Evolutionary conservation across 169 alveolate species (phyloP).

Genomic region (Babesia divergens): DNA sequence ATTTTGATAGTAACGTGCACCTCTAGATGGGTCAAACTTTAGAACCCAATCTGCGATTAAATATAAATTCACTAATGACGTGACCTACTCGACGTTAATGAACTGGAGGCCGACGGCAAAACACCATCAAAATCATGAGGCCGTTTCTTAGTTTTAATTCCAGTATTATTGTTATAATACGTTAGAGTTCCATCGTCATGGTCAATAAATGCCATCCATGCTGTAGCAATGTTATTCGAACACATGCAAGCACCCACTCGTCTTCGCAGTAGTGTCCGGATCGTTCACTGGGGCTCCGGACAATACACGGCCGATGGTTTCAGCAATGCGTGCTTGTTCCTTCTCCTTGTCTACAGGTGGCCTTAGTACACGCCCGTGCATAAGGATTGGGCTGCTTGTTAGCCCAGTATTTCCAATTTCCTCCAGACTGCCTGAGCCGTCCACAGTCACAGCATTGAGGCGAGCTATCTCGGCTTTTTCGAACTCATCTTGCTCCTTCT

Average conservation of each 20-base stretch:
- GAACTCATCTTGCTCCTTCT: conserved; percentile 47
- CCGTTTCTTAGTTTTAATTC: conserved; percentile 44
- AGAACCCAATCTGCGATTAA: conserved; percentile 49
- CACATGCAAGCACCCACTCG: conserved; percentile 10
- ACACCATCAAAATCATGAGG: conserved; percentile 59
- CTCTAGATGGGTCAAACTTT: conserved; percentile 54
- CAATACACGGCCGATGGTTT: conserved; percentile 14
- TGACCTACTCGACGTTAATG: conserved; percentile 48
- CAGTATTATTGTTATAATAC: conserved; percentile 49
- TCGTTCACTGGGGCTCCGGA: conserved; percentile 37
- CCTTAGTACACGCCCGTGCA: neutral
- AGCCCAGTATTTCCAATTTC: neutral
- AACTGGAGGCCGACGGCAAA: conserved; percentile 26
- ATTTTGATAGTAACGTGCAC: conserved; percentile 50
- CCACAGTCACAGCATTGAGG: conserved; percentile 62
- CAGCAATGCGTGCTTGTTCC: conserved; percentile 24
- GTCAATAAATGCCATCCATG: conserved; percentile 59
- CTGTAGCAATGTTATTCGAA: neutral
- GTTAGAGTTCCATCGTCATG: conserved; percentile 51
- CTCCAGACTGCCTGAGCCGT: conserved; percentile 39
- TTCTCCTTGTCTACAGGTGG: conserved; percentile 46
- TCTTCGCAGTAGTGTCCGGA: neutral
- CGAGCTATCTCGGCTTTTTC: conserved; percentile 64
- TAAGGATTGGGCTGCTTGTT: neutral
- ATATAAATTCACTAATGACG: neutral